Percentiles rank a stretch among this genome's conserved stretches.
phyloP scores from a whole-genome alignment of 768 basidiomycete species.

The Auricularia auricula-judae region DNA sequence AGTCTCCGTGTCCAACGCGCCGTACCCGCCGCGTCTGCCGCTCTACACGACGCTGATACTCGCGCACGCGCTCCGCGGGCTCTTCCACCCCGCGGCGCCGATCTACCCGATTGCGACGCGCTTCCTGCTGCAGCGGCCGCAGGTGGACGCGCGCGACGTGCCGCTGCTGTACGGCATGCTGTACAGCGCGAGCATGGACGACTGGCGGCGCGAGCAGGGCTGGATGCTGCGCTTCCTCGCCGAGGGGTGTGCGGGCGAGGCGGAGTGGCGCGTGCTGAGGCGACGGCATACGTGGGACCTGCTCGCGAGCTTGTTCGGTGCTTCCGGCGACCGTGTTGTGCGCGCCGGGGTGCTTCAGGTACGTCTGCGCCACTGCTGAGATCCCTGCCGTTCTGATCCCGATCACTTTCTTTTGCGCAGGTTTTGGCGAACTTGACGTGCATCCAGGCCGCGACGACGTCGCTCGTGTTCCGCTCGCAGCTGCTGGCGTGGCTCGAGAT shows the following conservation, averaged over 20 bases:
- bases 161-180: conserved; percentile 87
- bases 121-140: conserved; percentile 83
- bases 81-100: conserved; percentile 83
- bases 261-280: conserved; percentile 75
- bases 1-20: conserved; percentile 15
- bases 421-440: conserved; percentile 66
- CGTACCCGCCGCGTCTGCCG: conserved; percentile 45
- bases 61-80: conserved; percentile 65
- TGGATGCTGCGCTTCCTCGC: conserved; percentile 82
- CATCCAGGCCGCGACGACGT: conserved; percentile 55
- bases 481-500: conserved; percentile 78
- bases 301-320: conserved; percentile 67
- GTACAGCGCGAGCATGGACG: conserved; percentile 56
- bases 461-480: conserved; percentile 59
- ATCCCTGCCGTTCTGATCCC: not conserved
- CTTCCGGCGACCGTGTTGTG: conserved; percentile 37
- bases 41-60: conserved; percentile 73
- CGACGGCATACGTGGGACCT: conserved; percentile 84
- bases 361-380: conserved; percentile 10
- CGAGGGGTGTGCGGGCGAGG: conserved; percentile 62
- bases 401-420: not conserved
- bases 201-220: conserved; percentile 77
- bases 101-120: conserved; percentile 78
- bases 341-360: conserved; percentile 61
- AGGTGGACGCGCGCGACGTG: conserved; percentile 70